A percentile compares a stretch with the other conserved stretches of the same genome.
These are phyloP conservation scores for Colletotrichum viniferum DNA, from an alignment of 2,329 filamentous ascomycete species.

Conservation along the genomic window DNA sequence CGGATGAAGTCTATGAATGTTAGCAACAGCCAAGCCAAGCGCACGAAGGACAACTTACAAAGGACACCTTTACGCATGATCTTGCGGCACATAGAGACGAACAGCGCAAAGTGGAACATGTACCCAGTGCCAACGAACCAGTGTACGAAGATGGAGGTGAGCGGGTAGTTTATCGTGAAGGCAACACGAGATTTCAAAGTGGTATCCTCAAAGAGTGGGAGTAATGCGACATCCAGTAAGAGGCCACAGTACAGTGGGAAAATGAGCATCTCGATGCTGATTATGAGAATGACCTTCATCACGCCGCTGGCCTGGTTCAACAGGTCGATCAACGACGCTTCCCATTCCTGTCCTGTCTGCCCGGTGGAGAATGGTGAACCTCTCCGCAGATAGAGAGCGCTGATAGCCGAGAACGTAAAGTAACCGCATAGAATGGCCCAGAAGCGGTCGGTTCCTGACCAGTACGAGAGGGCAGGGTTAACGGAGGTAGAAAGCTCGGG, in stretches of 20 bases:
- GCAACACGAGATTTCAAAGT: constrained; percentile 77
- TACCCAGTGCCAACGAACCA: constrained; percentile 99
- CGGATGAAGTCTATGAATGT: constrained; percentile 81
- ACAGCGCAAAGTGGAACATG: constrained; percentile 99
- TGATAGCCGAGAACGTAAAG: constrained; percentile 72
- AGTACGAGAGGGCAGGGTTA: constrained; percentile 67
- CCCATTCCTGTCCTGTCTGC: constrained; percentile 64
- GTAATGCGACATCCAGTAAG: constrained; percentile 83
- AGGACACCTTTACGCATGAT: constrained; percentile 95
- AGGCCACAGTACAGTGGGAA: constrained; percentile 96
- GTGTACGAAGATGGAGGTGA: constrained; percentile 94
- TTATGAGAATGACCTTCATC: constrained; percentile 97
- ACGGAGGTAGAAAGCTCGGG: constrained; percentile 41
- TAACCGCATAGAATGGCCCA: constrained; percentile 85
- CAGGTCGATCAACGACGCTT: constrained; percentile 80
- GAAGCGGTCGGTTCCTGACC: constrained; percentile 68
- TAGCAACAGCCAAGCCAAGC: constrained; percentile 3
- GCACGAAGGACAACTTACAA: constrained; percentile 60
- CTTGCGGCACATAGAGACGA: constrained; percentile 98
- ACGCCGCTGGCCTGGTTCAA: constrained; percentile 95
- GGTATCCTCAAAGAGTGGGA: constrained; percentile 86
- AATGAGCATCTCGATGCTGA: constrained; percentile 97
- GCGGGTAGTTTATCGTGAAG: constrained; percentile 79
- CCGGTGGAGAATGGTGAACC: constrained; percentile 70
- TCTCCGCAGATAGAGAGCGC: constrained; percentile 79